A percentile compares a stretch with the other conserved stretches of the same genome.
Conservation (phyloP, 2,329 filamentous ascomycete genomes). For the Cladosporium sp. region DNA sequence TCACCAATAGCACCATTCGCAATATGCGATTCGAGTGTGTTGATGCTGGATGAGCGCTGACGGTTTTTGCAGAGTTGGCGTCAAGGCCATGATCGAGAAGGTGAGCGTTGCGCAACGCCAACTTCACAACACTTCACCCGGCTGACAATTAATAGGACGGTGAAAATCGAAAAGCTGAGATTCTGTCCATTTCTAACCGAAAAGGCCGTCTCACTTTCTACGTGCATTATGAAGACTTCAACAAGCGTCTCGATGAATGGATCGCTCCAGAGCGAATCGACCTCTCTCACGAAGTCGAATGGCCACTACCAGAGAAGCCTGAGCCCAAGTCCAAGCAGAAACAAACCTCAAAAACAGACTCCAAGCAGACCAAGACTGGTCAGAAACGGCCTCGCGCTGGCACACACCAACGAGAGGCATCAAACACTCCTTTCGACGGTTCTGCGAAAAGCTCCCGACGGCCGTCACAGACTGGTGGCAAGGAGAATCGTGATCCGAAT, state of each 20-base stretch:
- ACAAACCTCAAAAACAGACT: conserved; percentile 30
- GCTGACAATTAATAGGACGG: conserved; percentile 56
- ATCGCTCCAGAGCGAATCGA: conserved; percentile 78
- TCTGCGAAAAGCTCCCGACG: conserved; percentile 50
- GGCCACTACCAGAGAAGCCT: conserved; percentile 85
- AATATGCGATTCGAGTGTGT: not conserved
- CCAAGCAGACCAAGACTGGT: conserved; percentile 41
- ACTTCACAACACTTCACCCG: not conserved
- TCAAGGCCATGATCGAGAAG: conserved; percentile 66
- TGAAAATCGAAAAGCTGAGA: conserved; percentile 85
- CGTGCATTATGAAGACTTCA: conserved; percentile 98
- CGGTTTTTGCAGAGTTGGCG: conserved; percentile 52
- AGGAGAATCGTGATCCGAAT: conserved; percentile 54
- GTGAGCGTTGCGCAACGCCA: conserved; percentile 42
- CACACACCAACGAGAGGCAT: conserved; percentile 40
- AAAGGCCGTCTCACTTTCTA: conserved; percentile 89
- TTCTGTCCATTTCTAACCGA: conserved; percentile 86
- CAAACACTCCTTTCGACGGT: conserved; percentile 40
- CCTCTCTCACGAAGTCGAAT: conserved; percentile 86
- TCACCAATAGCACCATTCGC: conserved; percentile 10
- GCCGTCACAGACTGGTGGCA: conserved; percentile 55
- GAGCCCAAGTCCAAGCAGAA: conserved; percentile 83
- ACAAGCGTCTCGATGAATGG: conserved; percentile 89
- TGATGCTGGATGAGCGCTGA: conserved; percentile 16
- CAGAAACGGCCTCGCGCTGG: conserved; percentile 44